Conservation (phyloP, 306 rosid genomes). For the Pueraria montana region DNA sequence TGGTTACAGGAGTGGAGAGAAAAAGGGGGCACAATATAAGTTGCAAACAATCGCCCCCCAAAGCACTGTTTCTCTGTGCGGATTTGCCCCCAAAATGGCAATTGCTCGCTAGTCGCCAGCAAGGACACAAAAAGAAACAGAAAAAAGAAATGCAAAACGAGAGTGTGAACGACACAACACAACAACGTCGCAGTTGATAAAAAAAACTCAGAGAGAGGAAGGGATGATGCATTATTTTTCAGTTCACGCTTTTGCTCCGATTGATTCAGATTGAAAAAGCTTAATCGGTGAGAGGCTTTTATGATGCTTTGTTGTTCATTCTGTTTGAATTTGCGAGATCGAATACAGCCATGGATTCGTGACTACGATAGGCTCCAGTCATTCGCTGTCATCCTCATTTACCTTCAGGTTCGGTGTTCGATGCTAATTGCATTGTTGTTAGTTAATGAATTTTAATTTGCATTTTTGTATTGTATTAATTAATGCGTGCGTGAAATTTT, state of each 20-base stretch:
- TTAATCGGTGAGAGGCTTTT: conserved; percentile 12
- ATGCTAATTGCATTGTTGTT: neutral
- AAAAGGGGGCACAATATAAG: conserved; percentile 35
- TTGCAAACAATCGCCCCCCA: neutral
- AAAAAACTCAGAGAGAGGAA: neutral
- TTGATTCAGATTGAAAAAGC: conserved; percentile 5
- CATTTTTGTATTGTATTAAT: neutral
- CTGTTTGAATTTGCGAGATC: conserved; percentile 62
- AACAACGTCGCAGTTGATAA: neutral
- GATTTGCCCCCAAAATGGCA: conserved; percentile 28
- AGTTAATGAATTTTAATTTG: neutral
- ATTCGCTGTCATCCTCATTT: conserved; percentile 79
- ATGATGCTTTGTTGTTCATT: conserved; percentile 82
- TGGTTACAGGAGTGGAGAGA: conserved; percentile 50
- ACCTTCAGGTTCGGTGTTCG: conserved; percentile 77
- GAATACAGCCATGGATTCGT: conserved; percentile 85
- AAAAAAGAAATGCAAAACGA: neutral
- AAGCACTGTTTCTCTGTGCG: neutral
- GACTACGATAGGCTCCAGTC: conserved; percentile 93
- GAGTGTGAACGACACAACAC: neutral
- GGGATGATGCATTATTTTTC: conserved; percentile 22
- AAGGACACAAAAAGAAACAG: neutral
- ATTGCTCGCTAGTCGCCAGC: conserved; percentile 9
- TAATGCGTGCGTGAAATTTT: neutral
- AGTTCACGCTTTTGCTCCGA: neutral